Evolutionary conservation across 1,139 yeast species (phyloP), one percentile per base, ranked within the genome.

Genomic region (Pichia sp.): DNA sequence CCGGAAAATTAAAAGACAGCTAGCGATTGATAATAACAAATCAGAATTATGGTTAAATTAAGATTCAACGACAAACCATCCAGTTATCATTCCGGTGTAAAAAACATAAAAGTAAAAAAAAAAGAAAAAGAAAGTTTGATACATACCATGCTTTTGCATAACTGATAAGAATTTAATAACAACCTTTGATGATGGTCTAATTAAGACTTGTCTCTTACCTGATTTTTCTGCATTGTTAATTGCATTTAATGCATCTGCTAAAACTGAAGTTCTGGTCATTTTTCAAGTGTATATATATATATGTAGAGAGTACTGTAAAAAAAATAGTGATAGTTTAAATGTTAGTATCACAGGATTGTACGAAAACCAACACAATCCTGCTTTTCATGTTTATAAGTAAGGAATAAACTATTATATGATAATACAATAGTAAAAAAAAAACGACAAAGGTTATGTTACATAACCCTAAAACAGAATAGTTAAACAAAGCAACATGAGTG

Each of bases 171-270:
- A 92, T 77, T 89, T 92, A 80, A 92, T 79, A 74, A 92, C 89
- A 64, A 92, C 98, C 82, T 92, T 92, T 69, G 98, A 92, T 49
- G 97, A 90, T 61, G 98, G 98, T 83, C 98, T 88, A 73, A 92
- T 81, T 72, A 92, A 76, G 63, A 92, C 98, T 80, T 92, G 98
- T 78, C 98, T 87, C 80, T 92, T 92, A 75, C 98, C 98, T 71
- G 97, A 83, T 77, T 90, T 92, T 79, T 92, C 98, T 73, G 98
- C 98, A 73, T 92, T 92, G 90, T 90, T 88, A 73, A 92, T 92
- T 66, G 96, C 82, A 73, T 92, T 90, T 71, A 92, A 85, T 71
- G 98, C 97, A 78, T 92, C 98, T 68, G 97, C 97, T 75, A 92
- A 85, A 71, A 87, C 98, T 64, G 98, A 92, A 66, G 97, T 79